Evolutionary conservation across 352 stramenopile genomes (phyloP), one percentile per base, ranked within the genome.

Genomic region (Phytophthora palmivora): DNA sequence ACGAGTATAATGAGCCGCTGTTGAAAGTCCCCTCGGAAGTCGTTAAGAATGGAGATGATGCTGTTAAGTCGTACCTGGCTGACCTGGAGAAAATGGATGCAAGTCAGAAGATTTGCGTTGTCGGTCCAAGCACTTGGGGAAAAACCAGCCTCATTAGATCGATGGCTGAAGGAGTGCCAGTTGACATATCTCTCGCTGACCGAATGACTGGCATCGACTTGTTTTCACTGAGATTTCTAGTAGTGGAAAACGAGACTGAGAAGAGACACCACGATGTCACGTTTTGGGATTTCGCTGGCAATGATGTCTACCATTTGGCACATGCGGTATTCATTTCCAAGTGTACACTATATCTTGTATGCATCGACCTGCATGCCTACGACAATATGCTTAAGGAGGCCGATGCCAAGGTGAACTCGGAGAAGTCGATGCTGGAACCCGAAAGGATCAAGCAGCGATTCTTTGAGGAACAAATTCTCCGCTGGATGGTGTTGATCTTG

Each of bases 201-300:
- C 39, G 16, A 49, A 66, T 39, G 2, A 60, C 44, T 19, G 58
- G 58, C 7, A 60, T 60, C 8, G 42, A 66, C 15, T 15, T 57
- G 12, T 34, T 41, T 45, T 32, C 44, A 6, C 30, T 34, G 30
- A 12, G 11, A 34, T 33, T 50, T 16, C 11, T 12, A 0, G 14
- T n/a, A n/a, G n/a, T 16, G 6, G 24, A 33, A 39, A 48, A 30
- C 8, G 15, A 2, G 2, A 2, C 21, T 14, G 43, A 30, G 6
- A 1, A 12, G 28, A 42, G 50, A 28, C 6, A 8, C 0, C 37
- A 64, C 11, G 21, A 67, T 19, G 33, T 67, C 3, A 56, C 34
- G 3, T 58, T 72, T 4, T 72, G 63, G 63, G 49, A 67, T 39
- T 63, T 63, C 9, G 63, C 63, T 5, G 63, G 63, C 3, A 48